Percentiles rank a stretch among this genome's conserved stretches.
These are phyloP conservation scores for Claviceps quebecensis DNA, from an alignment of 2,329 filamentous ascomycete species.

Conservation along the genomic window DNA sequence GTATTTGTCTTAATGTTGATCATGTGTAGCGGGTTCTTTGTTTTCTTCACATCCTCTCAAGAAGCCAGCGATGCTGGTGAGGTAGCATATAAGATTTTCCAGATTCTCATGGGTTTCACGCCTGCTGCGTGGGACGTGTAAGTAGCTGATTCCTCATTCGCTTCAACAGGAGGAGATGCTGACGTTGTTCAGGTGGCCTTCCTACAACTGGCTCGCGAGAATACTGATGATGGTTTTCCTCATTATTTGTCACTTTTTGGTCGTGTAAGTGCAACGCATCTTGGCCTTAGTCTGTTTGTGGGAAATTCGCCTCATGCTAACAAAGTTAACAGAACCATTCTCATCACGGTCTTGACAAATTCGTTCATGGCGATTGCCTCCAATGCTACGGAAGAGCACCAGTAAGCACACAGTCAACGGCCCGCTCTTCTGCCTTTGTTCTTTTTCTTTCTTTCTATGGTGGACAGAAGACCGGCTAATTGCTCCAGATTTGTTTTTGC, in stretches of 20 bases:
- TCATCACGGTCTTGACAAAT: conserved; percentile 92
- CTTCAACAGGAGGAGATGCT: neutral
- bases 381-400: conserved; percentile 84
- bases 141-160: conserved; percentile 13
- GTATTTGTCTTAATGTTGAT: conserved; percentile 76
- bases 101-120: conserved; percentile 91
- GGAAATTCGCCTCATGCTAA: neutral
- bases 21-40: conserved; percentile 85
- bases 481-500: conserved; percentile 63
- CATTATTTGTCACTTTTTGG: conserved; percentile 88
- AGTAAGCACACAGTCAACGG: conserved; percentile 26
- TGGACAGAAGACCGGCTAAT: conserved; percentile 5
- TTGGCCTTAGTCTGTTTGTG: too few species aligned
- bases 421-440: neutral
- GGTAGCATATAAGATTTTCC: conserved; percentile 83
- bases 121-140: conserved; percentile 87
- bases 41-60: conserved; percentile 77
- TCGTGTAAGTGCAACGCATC: conserved; percentile 43
- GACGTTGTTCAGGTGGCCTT: conserved; percentile 38
- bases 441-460: neutral
- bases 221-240: conserved; percentile 67
- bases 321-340: conserved; percentile 48
- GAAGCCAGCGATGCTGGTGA: conserved; percentile 54
- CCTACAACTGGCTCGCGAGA: conserved; percentile 68
- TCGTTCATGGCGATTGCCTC: conserved; percentile 92